phyloP scores from a whole-genome alignment of 1,284 basidiomycete genomes.

The Heterobasidion irregulare region DNA sequence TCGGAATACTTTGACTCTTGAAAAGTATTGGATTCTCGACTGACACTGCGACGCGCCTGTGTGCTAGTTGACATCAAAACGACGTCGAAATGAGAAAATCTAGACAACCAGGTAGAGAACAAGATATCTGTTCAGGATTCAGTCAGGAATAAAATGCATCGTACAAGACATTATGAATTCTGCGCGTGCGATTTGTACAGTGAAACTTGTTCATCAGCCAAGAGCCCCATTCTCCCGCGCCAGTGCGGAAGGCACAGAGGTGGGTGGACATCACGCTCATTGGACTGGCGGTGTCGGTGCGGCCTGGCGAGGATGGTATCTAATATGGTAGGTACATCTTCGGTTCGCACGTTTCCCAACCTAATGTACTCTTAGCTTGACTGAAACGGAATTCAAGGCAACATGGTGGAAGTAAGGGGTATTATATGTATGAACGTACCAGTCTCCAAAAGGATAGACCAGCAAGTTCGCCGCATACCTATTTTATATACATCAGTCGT shows the following conservation, averaged over 20 bases:
- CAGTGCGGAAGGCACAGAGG: neutral
- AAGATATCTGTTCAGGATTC: no score
- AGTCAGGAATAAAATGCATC: no score
- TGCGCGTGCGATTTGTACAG: conserved; percentile 1
- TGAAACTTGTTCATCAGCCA: neutral
- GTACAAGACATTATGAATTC: no score
- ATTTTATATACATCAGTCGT: neutral
- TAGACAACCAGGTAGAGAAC: no score
- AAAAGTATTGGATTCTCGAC: no score
- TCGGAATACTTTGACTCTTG: no score
- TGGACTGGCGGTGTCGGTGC: no score
- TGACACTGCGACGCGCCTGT: no score
- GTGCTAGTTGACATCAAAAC: no score
- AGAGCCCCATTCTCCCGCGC: neutral
- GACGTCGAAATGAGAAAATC: no score
- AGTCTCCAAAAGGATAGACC: neutral
- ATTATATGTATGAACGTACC: neutral
- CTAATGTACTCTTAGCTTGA: neutral
- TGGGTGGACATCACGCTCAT: neutral
- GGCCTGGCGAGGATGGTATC: neutral
- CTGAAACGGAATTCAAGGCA: no score
- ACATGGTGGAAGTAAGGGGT: no score
- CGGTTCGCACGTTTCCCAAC: neutral
- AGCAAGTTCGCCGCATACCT: conserved; percentile 1
- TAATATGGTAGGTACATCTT: neutral